Percentiles rank a stretch among this genome's conserved stretches.
These are phyloP conservation scores for Trichosphaerium sp. DNA, from an alignment of 78 protist genomes.

Conservation along the genomic window DNA sequence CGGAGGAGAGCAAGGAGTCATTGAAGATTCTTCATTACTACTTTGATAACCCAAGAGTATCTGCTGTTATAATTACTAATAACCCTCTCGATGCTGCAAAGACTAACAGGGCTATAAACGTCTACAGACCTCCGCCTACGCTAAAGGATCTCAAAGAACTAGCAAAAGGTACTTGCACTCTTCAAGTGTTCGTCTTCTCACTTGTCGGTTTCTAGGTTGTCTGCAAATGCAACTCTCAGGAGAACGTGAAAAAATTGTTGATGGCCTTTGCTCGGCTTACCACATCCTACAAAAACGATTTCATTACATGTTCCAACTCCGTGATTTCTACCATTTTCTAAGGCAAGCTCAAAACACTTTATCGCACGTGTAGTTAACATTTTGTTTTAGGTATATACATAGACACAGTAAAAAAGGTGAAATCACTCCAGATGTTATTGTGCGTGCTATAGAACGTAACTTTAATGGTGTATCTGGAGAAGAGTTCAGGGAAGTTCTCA, in stretches of 20 bases:
- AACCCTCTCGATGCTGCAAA: conserved; percentile 1
- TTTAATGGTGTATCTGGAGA: background rate
- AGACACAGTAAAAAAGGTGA: background rate
- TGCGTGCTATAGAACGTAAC: background rate
- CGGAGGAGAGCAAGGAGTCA: background rate
- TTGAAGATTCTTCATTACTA: background rate
- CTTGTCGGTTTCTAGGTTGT: background rate
- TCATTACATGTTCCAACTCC: background rate
- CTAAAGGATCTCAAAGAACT: background rate
- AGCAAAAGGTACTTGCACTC: background rate
- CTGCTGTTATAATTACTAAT: background rate
- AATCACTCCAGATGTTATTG: background rate
- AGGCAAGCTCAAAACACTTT: background rate
- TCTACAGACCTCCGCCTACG: background rate
- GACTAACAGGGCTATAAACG: background rate
- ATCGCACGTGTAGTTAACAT: background rate
- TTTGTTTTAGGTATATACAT: background rate
- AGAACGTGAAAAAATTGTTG: background rate
- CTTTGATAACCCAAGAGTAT: background rate
- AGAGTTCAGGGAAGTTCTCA: background rate
- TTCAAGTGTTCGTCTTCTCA: background rate
- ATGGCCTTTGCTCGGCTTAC: background rate
- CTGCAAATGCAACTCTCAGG: background rate
- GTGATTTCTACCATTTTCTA: background rate
- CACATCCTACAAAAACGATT: background rate